Conservation (phyloP, 2,329 filamentous ascomycete species). For the Fusarium goolgardi region DNA sequence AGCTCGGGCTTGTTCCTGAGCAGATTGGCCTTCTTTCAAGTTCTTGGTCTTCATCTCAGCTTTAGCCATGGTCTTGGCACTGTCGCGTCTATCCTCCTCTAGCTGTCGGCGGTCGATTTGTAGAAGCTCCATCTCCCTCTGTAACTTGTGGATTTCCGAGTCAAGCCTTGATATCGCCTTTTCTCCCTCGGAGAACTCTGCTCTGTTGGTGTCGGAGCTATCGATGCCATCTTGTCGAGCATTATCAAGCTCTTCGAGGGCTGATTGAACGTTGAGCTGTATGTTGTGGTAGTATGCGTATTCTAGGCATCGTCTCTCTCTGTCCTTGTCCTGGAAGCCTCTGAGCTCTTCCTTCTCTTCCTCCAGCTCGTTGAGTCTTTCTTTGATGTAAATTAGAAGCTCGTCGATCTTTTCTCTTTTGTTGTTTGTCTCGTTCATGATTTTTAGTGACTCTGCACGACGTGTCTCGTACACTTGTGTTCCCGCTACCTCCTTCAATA, state of each 20-base stretch:
- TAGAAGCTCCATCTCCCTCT: slow-evolving; percentile 85
- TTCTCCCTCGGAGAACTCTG: slow-evolving; percentile 81
- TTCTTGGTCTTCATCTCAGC: slow-evolving; percentile 86
- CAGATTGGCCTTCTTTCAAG: slow-evolving; percentile 83
- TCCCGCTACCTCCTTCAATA: slow-evolving; percentile 97
- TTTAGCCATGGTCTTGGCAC: slow-evolving; percentile 82
- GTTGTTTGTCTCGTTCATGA: slow-evolving; percentile 96
- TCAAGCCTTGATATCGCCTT: slow-evolving; percentile 82
- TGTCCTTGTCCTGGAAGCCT: slow-evolving; percentile 94
- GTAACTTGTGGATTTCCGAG: slow-evolving; percentile 80
- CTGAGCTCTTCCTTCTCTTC: slow-evolving; percentile 97
- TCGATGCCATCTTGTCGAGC: slow-evolving; percentile 84
- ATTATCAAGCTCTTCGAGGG: slow-evolving; percentile 85
- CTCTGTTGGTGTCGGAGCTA: slow-evolving; percentile 82
- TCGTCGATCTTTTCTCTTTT: slow-evolving; percentile 96
- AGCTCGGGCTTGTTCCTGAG: slow-evolving; percentile 77
- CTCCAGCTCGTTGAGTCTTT: slow-evolving; percentile 87
- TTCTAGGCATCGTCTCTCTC: slow-evolving; percentile 89
- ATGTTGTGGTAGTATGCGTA: slow-evolving; percentile 95
- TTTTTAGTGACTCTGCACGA: slow-evolving; percentile 90
- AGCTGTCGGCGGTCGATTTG: slow-evolving; percentile 86
- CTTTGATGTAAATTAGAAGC: slow-evolving; percentile 89
- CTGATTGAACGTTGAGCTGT: slow-evolving; percentile 80
- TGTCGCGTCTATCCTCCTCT: slow-evolving; percentile 88
- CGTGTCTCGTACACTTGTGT: slow-evolving; percentile 97